Conservation (phyloP, 805 yeast species). For the Nadsonia fulvescens region DNA sequence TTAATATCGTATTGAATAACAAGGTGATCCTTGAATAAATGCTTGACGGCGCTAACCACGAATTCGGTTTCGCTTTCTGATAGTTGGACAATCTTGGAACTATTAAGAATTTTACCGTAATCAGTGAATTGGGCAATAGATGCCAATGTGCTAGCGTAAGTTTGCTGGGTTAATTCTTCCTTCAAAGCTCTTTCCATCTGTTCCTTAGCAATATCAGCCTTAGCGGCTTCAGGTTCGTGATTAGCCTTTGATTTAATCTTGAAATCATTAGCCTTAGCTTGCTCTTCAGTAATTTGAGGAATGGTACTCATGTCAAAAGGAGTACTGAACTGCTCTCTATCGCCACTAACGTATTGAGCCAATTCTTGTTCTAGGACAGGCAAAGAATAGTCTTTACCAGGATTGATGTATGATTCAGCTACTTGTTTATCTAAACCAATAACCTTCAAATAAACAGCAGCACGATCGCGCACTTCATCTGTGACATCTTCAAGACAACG, state of each 20-base stretch:
- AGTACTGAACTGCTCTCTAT: conserved; percentile 24
- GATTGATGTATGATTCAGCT: conserved; percentile 35
- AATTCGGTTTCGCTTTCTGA: conserved; percentile 91
- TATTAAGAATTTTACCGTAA: conserved; percentile 61
- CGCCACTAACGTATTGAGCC: conserved; percentile 44
- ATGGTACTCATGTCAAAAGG: conserved; percentile 60
- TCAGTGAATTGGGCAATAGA: conserved; percentile 53
- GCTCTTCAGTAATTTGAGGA: conserved; percentile 28
- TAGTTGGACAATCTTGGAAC: conserved; percentile 44
- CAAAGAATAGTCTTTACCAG: conserved; percentile 54
- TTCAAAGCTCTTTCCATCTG: conserved; percentile 13
- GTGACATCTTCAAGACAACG: conserved; percentile 80
- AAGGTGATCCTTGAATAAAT: conserved; percentile 53
- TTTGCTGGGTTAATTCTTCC: too few relatives aligned
- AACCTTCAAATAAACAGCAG: conserved; percentile 65
- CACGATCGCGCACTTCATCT: conserved; percentile 97
- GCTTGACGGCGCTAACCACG: conserved; percentile 71
- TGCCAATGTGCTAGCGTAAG: conserved; percentile 51
- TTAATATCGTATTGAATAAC: conserved; percentile 69
- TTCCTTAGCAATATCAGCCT: conserved; percentile 28
- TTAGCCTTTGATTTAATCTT: conserved; percentile 30
- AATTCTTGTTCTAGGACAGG: conserved; percentile 63
- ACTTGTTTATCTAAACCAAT: conserved; percentile 25
- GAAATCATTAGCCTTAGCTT: conserved; percentile 19
- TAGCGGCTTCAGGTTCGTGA: conserved; percentile 39